Base-by-base conservation (phyloP, 768 basidiomycete species). In the Hygrophorus pudorinus region DNA sequence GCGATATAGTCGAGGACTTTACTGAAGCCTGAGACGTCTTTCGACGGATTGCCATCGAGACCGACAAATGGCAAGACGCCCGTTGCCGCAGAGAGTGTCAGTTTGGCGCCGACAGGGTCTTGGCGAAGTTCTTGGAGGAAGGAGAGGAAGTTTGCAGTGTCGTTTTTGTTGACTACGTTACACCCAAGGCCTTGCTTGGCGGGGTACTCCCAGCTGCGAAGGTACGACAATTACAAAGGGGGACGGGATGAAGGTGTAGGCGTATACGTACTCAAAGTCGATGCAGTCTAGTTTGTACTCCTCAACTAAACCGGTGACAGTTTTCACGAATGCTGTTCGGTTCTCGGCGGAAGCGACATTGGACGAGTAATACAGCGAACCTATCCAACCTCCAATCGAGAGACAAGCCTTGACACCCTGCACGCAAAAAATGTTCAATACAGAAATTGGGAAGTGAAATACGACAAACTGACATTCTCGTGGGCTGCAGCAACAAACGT, bases 361-460 rank as follows among this genome's bases (percentile, higher is more conserved):
- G 5, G 74, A 64, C 1, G 84, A 86, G 57, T 76, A 87, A 58
- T 66, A 83, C 20, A 50, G 57, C 2, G 77, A 70, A 4, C 85
- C 85, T 3, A 63, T 67, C 81, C 81, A 87, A 17, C 85, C 85
- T 21, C 85, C 85, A 13, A 89, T 65, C 0, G 78, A 74, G 21
- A 83, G 47, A 9, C 71, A 56, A 0, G 83, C 76, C 38, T 67
- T 63, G 9, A 84, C 79, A 48, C 58, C 53, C 81, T 85, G 42
- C 18, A n/a, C n/a, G n/a, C 3, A 27, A 21, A 24, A 28, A 14
- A 20, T 6, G 18, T 11, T 18, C 16, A 14, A 34, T 11, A 27
- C 32, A 5, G 13, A 17, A 29, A 37, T 42, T 32, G 10, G 24
- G 12, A 29, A 1, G 17, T 12, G 17, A 41, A 24, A 24, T 24